These are phyloP conservation scores for Salicornia ramosissima DNA, from an alignment of 148 eudicot genomes.

Conservation along the genomic window DNA sequence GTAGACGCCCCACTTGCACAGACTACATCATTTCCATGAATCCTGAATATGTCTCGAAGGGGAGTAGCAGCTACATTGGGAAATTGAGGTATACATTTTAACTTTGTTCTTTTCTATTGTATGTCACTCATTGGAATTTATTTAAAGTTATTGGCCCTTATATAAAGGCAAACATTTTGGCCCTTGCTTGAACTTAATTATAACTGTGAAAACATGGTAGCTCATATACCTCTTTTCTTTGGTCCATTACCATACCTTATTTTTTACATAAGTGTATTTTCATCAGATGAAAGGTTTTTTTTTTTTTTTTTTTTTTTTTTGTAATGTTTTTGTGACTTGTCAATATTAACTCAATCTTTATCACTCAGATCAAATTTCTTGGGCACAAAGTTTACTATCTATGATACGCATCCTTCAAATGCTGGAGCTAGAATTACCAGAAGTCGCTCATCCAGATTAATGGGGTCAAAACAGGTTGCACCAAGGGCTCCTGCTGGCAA, in stretches of 20 bases:
- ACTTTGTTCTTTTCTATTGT: neutral
- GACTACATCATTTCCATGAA: constrained; percentile 72
- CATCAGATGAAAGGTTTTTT: no score
- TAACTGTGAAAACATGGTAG: neutral
- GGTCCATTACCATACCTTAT: no score
- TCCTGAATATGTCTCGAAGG: constrained; percentile 61
- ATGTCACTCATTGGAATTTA: neutral
- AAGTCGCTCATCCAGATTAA: constrained; percentile 55
- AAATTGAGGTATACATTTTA: constrained; percentile 56
- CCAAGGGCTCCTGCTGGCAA: constrained; percentile 74
- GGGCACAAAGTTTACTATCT: constrained; percentile 82
- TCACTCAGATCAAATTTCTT: constrained; percentile 69
- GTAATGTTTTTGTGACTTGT: neutral
- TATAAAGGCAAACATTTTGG: neutral
- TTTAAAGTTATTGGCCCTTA: neutral
- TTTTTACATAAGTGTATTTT: no score
- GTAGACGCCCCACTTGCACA: constrained; percentile 73
- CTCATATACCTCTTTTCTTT: neutral
- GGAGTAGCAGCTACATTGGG: constrained; percentile 73
- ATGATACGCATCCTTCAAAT: constrained; percentile 76
- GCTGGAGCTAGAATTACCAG: constrained; percentile 55
- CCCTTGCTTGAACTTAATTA: neutral
- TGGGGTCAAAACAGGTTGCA: constrained; percentile 62
- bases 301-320: neutral
- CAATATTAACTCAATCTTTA: neutral